phyloP scores from a whole-genome alignment of 768 basidiomycete genomes.

The Suillus cothurnatus region DNA sequence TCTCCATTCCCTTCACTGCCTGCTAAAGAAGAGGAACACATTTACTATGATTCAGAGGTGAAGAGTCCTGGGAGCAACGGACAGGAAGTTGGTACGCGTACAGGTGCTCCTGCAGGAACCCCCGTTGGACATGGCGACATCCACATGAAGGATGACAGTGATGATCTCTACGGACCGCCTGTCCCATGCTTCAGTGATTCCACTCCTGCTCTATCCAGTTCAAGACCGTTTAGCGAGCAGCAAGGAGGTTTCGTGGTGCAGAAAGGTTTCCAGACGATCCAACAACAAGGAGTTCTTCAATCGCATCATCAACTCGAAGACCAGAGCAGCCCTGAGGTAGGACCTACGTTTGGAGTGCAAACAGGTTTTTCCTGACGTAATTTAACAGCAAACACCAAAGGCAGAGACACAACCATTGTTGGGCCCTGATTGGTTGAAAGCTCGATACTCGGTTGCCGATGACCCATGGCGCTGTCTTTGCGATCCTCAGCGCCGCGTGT shows the following conservation, averaged over 20 bases:
- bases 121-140: background rate
- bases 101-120: background rate
- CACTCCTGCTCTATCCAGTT: background rate
- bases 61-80: background rate
- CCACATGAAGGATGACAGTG: background rate
- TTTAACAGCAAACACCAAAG: background rate
- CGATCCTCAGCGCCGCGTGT: background rate
- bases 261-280: background rate
- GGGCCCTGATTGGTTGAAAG: slow-evolving; percentile 4
- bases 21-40: background rate
- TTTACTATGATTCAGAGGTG: background rate
- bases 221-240: background rate
- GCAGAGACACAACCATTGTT: background rate
- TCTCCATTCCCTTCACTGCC: background rate
- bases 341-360: background rate
- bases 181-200: no score
- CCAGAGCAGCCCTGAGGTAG: background rate
- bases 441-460: background rate
- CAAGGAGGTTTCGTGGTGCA: background rate
- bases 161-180: background rate
- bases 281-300: slow-evolving; percentile 19
- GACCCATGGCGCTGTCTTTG: background rate
- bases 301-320: slow-evolving; percentile 11
- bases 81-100: background rate
- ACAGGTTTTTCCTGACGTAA: background rate